Conservation (phyloP, 257 asterid species). For the Handroanthus guayacan region DNA sequence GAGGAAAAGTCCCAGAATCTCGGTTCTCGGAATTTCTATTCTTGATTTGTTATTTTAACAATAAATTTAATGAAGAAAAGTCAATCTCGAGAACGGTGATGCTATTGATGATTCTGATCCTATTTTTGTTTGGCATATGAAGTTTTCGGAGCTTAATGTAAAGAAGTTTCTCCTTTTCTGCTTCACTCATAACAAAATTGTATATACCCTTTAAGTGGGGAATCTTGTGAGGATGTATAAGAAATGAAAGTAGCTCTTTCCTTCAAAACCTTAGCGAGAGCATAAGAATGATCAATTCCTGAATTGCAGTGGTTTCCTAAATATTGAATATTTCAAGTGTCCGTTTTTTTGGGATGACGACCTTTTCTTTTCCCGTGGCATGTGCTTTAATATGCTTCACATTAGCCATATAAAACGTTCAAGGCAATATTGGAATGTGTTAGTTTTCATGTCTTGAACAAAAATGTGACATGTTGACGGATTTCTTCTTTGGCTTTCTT, state of each 20-base stretch:
- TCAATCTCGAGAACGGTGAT: slow-evolving; percentile 2
- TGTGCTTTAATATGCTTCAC: background rate
- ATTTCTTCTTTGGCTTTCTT: background rate
- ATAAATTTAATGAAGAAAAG: slow-evolving; percentile 1
- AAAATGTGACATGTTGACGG: background rate
- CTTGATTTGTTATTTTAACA: background rate
- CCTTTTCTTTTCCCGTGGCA: background rate
- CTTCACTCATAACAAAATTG: too few relatives aligned
- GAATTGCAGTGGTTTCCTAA: background rate
- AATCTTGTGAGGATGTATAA: background rate
- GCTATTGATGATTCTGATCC: background rate
- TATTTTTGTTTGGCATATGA: background rate
- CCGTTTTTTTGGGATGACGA: background rate
- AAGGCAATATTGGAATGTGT: background rate
- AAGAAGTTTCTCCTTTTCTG: too few relatives aligned
- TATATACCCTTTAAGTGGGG: background rate
- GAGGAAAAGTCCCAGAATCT: background rate
- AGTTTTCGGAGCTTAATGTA: background rate
- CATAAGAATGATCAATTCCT: background rate
- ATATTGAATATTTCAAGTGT: background rate
- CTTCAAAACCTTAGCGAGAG: background rate
- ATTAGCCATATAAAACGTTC: background rate
- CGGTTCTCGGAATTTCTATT: background rate
- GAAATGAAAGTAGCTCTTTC: too few relatives aligned
- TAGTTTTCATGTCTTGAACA: too few relatives aligned